Evolutionary conservation across 768 basidiomycete genomes (phyloP), one percentile per base, ranked within the genome.

Genomic region (Termitomyces sp.): DNA sequence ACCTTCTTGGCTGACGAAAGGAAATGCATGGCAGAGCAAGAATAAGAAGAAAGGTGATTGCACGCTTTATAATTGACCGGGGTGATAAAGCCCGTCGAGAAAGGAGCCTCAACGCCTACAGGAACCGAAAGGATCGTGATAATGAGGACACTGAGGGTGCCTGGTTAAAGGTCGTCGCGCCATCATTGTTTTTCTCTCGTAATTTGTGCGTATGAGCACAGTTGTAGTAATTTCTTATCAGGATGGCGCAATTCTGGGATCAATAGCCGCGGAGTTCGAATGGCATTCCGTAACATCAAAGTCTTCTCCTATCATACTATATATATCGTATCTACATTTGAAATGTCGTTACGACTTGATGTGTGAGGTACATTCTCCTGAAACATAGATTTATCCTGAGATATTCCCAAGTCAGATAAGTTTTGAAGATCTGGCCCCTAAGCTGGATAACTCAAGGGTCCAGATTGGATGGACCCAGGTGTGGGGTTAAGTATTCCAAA

Each of bases 1-100:
- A 80, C 61, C 30, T 72, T 75, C 69, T 81, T 85, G 22, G 73
- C 75, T 31, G 75, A 58, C 33, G 67, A 59, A 61, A 63, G 61
- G 30, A 62, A 51, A 59, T 63, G 57, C 61, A 66, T 63, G 55
- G 47, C 54, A 61, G 44, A 33, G 54, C 24, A 53, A 9, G 44
- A 53, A 37, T 52, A 33, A 54, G 39, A 33, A 39, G 51, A 54
- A 42, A 48, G 27, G 27, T 46, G 50, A 20, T 51, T 31, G 53
- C 16, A 36, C 6, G 44, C 42, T 18, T 57, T 60, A 31, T 18
- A 7, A n/a, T 5, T 39, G 9, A 4, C 8, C 24, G 11, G 24
- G n/a, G 33, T 52, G 22, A 52, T 12, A 11, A 34, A 24, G 20
- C 15, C 22, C 16, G 13, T 18, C 30, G 16, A 30, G 50, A 27